Percentiles rank a stretch among this genome's conserved stretches.
These are phyloP conservation scores for Kingdonia uniflora DNA, from an alignment of 164 flowering plant genomes.

Conservation along the genomic window DNA sequence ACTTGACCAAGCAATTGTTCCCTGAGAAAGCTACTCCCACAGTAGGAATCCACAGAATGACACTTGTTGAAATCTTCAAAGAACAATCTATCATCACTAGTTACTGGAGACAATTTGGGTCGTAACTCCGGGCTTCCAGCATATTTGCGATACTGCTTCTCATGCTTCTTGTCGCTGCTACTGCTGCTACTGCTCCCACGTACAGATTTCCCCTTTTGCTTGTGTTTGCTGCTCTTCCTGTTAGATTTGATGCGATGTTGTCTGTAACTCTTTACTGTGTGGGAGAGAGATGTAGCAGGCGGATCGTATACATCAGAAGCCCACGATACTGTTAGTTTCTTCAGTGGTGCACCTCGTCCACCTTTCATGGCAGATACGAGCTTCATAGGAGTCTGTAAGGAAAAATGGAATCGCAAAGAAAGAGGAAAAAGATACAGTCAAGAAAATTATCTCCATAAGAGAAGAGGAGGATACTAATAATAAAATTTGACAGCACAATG, in stretches of 20 bases:
- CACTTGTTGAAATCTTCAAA: slow-evolving; percentile 7
- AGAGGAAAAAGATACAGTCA: neutral
- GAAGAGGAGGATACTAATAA: too few relatives aligned
- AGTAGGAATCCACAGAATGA: slow-evolving; percentile 27
- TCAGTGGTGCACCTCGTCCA: slow-evolving; percentile 37
- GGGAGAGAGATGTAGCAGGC: slow-evolving; percentile 40
- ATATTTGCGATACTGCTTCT: slow-evolving; percentile 15
- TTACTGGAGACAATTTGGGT: slow-evolving; percentile 4
- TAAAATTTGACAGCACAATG: too few relatives aligned
- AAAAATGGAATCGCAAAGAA: neutral
- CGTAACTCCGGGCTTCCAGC: slow-evolving; percentile 14
- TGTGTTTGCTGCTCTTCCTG: slow-evolving; percentile 53
- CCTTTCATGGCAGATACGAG: slow-evolving; percentile 79
- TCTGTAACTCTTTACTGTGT: slow-evolving; percentile 28
- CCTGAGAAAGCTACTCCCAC: slow-evolving; percentile 44
- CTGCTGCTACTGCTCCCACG: slow-evolving; percentile 29
- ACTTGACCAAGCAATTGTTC: slow-evolving; percentile 23
- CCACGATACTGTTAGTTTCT: slow-evolving; percentile 57
- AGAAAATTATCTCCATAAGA: neutral
- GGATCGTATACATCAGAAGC: slow-evolving; percentile 91
- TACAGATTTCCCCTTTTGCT: slow-evolving; percentile 45
- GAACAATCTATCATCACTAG: slow-evolving; percentile 4
- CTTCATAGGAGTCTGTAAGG: slow-evolving; percentile 35
- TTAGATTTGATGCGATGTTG: slow-evolving; percentile 19
- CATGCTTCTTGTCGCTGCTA: slow-evolving; percentile 46